A percentile compares a stretch with the other conserved stretches of the same genome.
These are phyloP conservation scores for Podospora comata DNA, from an alignment of 495 filamentous ascomycete genomes.

Conservation along the genomic window DNA sequence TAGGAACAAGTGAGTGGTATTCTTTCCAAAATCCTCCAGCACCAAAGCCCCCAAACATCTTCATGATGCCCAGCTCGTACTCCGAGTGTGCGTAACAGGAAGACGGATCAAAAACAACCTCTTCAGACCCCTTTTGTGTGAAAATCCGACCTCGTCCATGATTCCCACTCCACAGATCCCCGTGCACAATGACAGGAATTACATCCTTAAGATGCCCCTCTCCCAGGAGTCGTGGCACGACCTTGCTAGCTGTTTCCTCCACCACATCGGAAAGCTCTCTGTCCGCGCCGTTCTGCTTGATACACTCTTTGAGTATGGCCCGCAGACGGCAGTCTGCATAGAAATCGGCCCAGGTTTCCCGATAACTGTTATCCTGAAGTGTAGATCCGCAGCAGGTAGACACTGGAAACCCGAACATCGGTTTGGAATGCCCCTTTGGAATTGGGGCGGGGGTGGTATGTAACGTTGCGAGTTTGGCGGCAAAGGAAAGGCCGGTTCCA, in stretches of 20 bases:
- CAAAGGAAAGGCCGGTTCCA: slow-evolving; percentile 54
- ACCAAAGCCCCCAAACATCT: slow-evolving; percentile 92
- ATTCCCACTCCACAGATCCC: slow-evolving; percentile 91
- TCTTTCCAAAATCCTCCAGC: slow-evolving; percentile 60
- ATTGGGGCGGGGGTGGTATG: slow-evolving; percentile 73
- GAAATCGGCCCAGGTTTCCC: slow-evolving; percentile 73
- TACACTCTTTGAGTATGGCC: slow-evolving; percentile 56
- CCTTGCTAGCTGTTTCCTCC: slow-evolving; percentile 54
- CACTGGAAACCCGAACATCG: slow-evolving; percentile 76
- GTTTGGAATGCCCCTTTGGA: slow-evolving; percentile 54
- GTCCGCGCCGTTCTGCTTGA: slow-evolving; percentile 63
- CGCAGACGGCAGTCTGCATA: slow-evolving; percentile 71
- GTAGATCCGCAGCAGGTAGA: slow-evolving; percentile 84
- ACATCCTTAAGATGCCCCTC: slow-evolving; percentile 61
- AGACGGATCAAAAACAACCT: slow-evolving; percentile 81
- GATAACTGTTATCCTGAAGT: slow-evolving; percentile 69
- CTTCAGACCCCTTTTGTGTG: slow-evolving; percentile 57
- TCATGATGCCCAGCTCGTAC: slow-evolving; percentile 91
- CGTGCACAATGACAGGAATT: slow-evolving; percentile 76
- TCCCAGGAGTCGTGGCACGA: slow-evolving; percentile 71
- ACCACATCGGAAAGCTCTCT: slow-evolving; percentile 57
- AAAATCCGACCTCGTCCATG: slow-evolving; percentile 63
- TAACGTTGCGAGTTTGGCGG: slow-evolving; percentile 70
- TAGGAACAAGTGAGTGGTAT: slow-evolving; percentile 71
- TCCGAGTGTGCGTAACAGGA: slow-evolving; percentile 81